These are phyloP conservation scores for Podospora tetraspora DNA, from an alignment of 495 filamentous ascomycete species.

Conservation along the genomic window DNA sequence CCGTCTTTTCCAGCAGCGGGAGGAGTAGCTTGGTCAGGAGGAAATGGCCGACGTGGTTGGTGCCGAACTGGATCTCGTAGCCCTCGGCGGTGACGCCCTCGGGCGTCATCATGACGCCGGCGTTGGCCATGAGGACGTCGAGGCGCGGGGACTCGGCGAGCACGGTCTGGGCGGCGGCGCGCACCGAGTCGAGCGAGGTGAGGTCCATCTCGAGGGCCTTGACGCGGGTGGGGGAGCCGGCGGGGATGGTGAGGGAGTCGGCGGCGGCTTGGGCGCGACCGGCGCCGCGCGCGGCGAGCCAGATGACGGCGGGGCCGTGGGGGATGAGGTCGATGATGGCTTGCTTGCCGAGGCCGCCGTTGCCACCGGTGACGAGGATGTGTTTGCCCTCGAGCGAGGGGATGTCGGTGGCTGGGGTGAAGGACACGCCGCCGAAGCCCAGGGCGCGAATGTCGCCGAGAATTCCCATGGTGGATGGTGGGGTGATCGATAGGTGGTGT, in stretches of 20 bases:
- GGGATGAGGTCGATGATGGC: conserved; percentile 54
- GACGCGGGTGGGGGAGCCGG: conserved; percentile 11
- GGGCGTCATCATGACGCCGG: conserved; percentile 60
- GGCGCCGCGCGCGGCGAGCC: conserved; percentile 55
- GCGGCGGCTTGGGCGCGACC: conserved; percentile 27
- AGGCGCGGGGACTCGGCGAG: conserved; percentile 28
- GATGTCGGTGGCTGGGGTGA: conserved; percentile 51
- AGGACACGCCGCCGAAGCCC: conserved; percentile 7
- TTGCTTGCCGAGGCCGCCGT: conserved; percentile 62
- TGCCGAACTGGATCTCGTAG: conserved; percentile 64
- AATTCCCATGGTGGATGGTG: neutral
- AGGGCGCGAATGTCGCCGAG: conserved; percentile 1
- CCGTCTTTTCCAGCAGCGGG: conserved; percentile 50
- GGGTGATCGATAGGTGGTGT: neutral
- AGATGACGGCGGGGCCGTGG: conserved; percentile 46
- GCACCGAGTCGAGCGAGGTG: conserved; percentile 27
- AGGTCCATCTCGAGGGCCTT: conserved; percentile 39
- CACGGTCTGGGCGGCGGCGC: conserved; percentile 23
- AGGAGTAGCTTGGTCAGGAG: conserved; percentile 60
- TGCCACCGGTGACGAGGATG: conserved; percentile 60
- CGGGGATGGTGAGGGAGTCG: conserved; percentile 17
- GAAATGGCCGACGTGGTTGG: conserved; percentile 65
- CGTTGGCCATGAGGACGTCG: conserved; percentile 51
- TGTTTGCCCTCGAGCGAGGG: conserved; percentile 52
- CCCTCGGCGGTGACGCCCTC: conserved; percentile 52